Conservation (phyloP, 2,329 filamentous ascomycete genomes). For the Daldinia sp. region DNA sequence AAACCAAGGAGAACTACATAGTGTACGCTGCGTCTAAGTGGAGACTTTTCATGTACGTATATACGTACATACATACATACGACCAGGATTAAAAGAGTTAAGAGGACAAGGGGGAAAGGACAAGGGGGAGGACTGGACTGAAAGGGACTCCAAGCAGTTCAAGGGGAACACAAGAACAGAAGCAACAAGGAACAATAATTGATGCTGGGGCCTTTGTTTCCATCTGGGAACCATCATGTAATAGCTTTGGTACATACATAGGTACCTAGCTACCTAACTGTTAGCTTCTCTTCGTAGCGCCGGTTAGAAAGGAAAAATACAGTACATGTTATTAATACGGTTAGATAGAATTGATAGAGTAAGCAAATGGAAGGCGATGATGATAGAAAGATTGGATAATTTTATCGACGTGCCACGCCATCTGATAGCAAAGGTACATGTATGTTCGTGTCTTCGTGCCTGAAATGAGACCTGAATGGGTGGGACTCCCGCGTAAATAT, state of each 20-base stretch:
- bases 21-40: slow-evolving; percentile 27
- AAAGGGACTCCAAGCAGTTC: background rate
- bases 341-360: slow-evolving; percentile 28
- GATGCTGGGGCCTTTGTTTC: background rate
- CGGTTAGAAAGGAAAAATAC: too few relatives aligned
- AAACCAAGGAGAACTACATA: too few relatives aligned
- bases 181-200: slow-evolving; percentile 17
- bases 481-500: background rate
- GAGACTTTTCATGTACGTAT: slow-evolving; percentile 11
- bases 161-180: slow-evolving; percentile 2
- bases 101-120: slow-evolving; percentile 10
- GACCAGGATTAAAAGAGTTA: slow-evolving; percentile 15
- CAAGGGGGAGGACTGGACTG: slow-evolving; percentile 18
- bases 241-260: background rate
- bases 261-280: too few relatives aligned
- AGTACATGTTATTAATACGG: slow-evolving; percentile 26
- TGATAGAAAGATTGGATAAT: slow-evolving; percentile 32
- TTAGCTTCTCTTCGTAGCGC: too few relatives aligned
- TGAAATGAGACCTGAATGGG: background rate
- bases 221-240: background rate
- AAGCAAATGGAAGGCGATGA: slow-evolving; percentile 35
- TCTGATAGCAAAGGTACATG: slow-evolving; percentile 31
- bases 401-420: slow-evolving; percentile 33
- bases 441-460: background rate
- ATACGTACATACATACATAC: slow-evolving; percentile 33